Evolutionary conservation across 73 alveolate genomes (phyloP).

Genomic region (Paramecium caudatum): DNA sequence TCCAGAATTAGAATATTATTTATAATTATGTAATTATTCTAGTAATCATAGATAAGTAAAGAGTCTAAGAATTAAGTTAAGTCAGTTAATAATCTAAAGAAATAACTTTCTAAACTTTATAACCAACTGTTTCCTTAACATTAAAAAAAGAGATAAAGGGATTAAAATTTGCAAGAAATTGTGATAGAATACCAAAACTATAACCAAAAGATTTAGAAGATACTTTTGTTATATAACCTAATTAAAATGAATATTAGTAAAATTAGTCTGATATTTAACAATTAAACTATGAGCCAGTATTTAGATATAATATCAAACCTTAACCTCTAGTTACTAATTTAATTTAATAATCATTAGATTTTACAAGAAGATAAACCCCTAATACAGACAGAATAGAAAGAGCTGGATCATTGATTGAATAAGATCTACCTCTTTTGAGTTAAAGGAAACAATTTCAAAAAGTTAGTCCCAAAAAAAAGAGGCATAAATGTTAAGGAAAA

Average conservation of each 20-base stretch:
- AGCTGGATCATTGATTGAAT: slow-evolving; percentile 4
- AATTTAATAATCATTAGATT: not conserved
- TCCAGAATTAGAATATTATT: slow-evolving; percentile 30
- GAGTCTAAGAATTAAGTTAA: not conserved
- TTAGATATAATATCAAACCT: not conserved
- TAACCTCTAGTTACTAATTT: not conserved
- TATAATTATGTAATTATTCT: slow-evolving; percentile 7
- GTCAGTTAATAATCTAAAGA: not conserved
- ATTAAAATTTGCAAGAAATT: slow-evolving; percentile 16
- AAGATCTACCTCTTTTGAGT: not conserved
- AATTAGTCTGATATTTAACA: not conserved
- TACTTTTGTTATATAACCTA: slow-evolving; percentile 32
- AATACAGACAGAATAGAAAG: not conserved
- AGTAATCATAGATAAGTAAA: not conserved
- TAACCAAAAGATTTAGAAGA: slow-evolving; percentile 45
- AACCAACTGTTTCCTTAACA: not conserved
- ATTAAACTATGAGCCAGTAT: not conserved
- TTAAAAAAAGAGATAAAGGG: not conserved
- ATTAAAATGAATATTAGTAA: not conserved
- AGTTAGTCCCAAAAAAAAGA: not conserved
- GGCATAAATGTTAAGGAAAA: not conserved
- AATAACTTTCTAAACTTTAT: not conserved
- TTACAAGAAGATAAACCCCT: slow-evolving; percentile 21
- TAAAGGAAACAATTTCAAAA: not conserved
- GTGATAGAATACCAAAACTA: slow-evolving; percentile 30